These are phyloP conservation scores for Paracamarosporium sp. DNA, from an alignment of 2,329 filamentous ascomycete genomes.

Conservation along the genomic window DNA sequence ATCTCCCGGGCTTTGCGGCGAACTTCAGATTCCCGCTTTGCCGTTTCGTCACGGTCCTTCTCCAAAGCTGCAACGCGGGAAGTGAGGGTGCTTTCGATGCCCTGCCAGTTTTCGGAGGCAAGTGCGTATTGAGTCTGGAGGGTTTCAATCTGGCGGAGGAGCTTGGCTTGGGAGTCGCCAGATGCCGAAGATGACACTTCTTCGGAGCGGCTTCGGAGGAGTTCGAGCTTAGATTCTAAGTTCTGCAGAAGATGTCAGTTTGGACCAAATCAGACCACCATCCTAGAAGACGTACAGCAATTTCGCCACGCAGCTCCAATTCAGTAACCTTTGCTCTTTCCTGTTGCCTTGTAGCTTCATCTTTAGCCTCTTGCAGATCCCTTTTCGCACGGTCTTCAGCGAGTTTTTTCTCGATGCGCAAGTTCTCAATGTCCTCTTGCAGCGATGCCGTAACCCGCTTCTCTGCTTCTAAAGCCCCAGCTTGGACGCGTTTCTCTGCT, in stretches of 20 bases:
- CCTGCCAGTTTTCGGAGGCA: slow-evolving; percentile 97
- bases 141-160: slow-evolving; percentile 92
- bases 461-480: slow-evolving; percentile 72
- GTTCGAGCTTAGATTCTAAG: slow-evolving; percentile 88
- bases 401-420: slow-evolving; percentile 78
- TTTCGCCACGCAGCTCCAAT: slow-evolving; percentile 81
- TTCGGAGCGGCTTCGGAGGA: slow-evolving; percentile 83
- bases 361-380: slow-evolving; percentile 74
- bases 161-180: slow-evolving; percentile 85
- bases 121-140: slow-evolving; percentile 94
- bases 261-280: neutral
- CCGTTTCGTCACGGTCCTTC: slow-evolving; percentile 87
- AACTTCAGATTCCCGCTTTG: slow-evolving; percentile 83
- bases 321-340: slow-evolving; percentile 74
- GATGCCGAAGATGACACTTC: slow-evolving; percentile 84
- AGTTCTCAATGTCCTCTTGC: slow-evolving; percentile 69
- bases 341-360: slow-evolving; percentile 74
- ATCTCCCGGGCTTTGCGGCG: slow-evolving; percentile 88
- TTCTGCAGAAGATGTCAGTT: slow-evolving; percentile 55
- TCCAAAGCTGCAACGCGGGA: slow-evolving; percentile 80
- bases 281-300: slow-evolving; percentile 51
- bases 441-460: slow-evolving; percentile 62
- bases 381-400: slow-evolving; percentile 72
- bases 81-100: slow-evolving; percentile 86
- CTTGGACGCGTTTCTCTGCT: slow-evolving; percentile 70